A percentile compares a stretch with the other conserved stretches of the same genome.
These are phyloP conservation scores for Fusarium sp. DNA, from an alignment of 2,329 filamentous ascomycete genomes.

Conservation along the genomic window DNA sequence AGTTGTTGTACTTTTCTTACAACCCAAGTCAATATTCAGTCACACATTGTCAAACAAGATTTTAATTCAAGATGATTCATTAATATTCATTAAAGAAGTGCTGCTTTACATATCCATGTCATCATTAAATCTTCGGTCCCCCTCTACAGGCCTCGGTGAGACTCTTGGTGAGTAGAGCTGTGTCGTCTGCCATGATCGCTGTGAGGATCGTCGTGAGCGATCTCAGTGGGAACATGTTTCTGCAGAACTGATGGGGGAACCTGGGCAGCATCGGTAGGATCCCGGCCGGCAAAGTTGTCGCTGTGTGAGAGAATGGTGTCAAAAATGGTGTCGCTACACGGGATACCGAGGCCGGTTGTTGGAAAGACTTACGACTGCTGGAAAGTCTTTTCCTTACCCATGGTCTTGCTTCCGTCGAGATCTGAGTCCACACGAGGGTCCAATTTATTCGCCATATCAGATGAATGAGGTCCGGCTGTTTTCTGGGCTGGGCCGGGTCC, in stretches of 20 bases:
- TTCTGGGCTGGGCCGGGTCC: constrained; percentile 48
- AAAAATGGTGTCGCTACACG: constrained; percentile 19
- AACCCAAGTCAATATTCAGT: too few species aligned
- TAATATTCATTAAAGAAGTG: constrained; percentile 33
- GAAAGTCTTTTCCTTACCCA: constrained; percentile 66
- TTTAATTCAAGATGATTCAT: constrained; percentile 21
- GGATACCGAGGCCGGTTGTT: constrained; percentile 2
- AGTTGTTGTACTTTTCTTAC: too few species aligned
- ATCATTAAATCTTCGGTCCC: constrained; percentile 13
- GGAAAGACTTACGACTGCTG: constrained; percentile 54
- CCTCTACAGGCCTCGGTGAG: constrained; percentile 60
- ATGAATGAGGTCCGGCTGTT: constrained; percentile 62
- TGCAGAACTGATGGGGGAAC: constrained; percentile 68
- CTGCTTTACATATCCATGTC: constrained; percentile 40
- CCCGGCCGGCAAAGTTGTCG: constrained; percentile 49
- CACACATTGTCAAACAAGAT: too few species aligned
- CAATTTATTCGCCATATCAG: constrained; percentile 62
- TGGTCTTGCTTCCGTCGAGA: constrained; percentile 59
- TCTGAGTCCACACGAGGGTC: constrained; percentile 69
- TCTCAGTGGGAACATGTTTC: constrained; percentile 60
- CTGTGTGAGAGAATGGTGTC: constrained; percentile 32
- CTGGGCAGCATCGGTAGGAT: constrained; percentile 69
- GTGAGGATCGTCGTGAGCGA: constrained; percentile 60
- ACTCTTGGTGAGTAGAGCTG: constrained; percentile 63
- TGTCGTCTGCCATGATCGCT: constrained; percentile 63